Base-by-base conservation (phyloP, 2,329 filamentous ascomycete species). In the Akanthomyces dipterigenus region DNA sequence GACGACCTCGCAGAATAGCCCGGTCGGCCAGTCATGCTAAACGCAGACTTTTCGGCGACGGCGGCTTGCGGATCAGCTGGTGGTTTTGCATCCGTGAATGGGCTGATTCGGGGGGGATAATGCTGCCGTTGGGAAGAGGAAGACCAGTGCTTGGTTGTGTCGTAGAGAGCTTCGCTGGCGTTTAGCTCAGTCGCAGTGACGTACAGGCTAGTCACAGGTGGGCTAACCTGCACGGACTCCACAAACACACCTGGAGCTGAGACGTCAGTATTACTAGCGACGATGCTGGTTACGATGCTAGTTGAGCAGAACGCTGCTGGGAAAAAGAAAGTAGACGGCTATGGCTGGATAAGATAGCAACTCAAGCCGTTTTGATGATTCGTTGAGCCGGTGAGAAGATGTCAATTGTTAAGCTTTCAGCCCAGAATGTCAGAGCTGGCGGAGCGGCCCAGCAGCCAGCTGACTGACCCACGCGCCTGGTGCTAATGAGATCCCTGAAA, bases 11-110 rank as follows among this genome's bases (percentile, higher is more conserved):
- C 65, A 65, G 68, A 65, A 67, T 63, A 49, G 50, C 55, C 59
- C 12, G 54, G 42, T 53, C 60, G 64, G 67, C 65, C 73, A 68
- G 70, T 73, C 74, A 76, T 76, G 68, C 66, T 73, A 68, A 67
- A 68, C 70, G 69, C 68, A 67, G 67, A 65, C 67, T 69, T 67
- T 66, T 68, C 72, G 70, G 70, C 63, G 61, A 63, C 60, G 61
- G 64, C 63, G 66, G 66, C 67, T 71, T 67, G 69, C 70, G 64
- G 66, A 57, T 67, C 62, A 60, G 64, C 63, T 60, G 65, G 63
- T 63, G 63, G 63, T 62, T 71, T 68, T 65, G 70, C 73, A 75
- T 75, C 68, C 67, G 66, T 66, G 24, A 42, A 24, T 62, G 61
- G 65, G 61, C 64, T 62, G 65, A 61, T 62, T 70, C 67, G 64